Percentiles rank a stretch among this genome's conserved stretches.
Conservation (phyloP, 306 rosid genomes). For the Biancaea sappan region DNA sequence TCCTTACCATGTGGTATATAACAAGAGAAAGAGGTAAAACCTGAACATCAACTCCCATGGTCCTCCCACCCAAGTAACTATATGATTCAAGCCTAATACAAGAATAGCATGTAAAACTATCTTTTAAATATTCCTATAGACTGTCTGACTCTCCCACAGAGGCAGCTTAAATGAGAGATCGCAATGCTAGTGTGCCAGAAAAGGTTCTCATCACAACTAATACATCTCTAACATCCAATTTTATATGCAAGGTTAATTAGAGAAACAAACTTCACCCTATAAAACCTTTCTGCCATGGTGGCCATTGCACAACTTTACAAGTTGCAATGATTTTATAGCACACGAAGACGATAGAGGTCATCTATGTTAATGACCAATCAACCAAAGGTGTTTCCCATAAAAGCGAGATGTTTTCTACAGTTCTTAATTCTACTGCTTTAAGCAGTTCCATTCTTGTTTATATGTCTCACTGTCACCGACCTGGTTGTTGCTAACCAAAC, state of each 20-base stretch:
- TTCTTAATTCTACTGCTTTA: not conserved
- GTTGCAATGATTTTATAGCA: not conserved
- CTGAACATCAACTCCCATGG: not conserved
- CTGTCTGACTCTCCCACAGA: not conserved
- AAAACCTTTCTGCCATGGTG: not conserved
- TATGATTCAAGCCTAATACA: not conserved
- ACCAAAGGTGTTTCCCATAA: not conserved
- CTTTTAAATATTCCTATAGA: not conserved
- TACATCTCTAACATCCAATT: not conserved
- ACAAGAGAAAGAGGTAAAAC: not conserved
- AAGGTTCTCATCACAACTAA: not conserved
- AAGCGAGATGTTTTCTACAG: not conserved
- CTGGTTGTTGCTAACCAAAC: not conserved
- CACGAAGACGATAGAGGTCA: not conserved
- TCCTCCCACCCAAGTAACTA: not conserved
- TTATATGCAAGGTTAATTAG: not conserved
- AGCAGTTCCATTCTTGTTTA: not conserved
- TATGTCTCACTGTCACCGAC: conserved; percentile 3
- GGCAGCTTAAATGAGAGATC: not conserved
- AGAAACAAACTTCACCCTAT: not conserved
- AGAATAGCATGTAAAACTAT: not conserved
- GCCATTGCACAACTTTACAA: not conserved
- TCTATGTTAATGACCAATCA: not conserved
- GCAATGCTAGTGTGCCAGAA: not conserved
- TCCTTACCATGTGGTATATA: not conserved